phyloP scores from a whole-genome alignment of 2,329 filamentous ascomycete species.

The Monilinia vaccinii-corymbosi region DNA sequence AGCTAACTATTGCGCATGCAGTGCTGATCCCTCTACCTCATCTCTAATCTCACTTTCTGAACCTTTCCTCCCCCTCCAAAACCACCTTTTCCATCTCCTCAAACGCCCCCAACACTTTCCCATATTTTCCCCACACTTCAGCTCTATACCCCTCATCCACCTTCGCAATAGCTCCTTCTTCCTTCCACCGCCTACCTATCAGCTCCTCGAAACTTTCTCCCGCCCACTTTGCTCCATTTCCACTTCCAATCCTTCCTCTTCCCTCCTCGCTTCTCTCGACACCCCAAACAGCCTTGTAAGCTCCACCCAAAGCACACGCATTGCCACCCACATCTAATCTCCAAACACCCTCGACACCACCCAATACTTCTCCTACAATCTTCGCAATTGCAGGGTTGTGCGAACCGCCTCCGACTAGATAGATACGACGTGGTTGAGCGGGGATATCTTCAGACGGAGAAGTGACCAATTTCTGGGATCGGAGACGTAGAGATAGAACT shows the following conservation, averaged over 20 bases:
- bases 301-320: conserved; percentile 85
- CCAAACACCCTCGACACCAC: conserved; percentile 82
- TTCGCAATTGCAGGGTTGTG: conserved; percentile 82
- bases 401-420: conserved; percentile 88
- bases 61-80: conserved; percentile 36
- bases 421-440: conserved; percentile 78
- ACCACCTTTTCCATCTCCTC: conserved; percentile 63
- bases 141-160: conserved; percentile 73
- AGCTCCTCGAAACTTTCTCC: conserved; percentile 79
- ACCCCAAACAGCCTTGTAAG: conserved; percentile 95
- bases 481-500: conserved; percentile 79
- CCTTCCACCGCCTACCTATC: conserved; percentile 75
- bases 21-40: background rate
- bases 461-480: conserved; percentile 67
- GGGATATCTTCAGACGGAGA: conserved; percentile 49
- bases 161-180: conserved; percentile 72
- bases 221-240: conserved; percentile 18
- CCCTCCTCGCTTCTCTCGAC: conserved; percentile 48
- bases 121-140: conserved; percentile 70
- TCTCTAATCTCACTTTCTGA: background rate
- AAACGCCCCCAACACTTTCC: conserved; percentile 66
- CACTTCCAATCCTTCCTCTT: background rate
- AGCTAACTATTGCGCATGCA: background rate
- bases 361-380: conserved; percentile 79
- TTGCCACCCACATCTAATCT: conserved; percentile 91